Evolutionary conservation across 768 basidiomycete genomes (phyloP).

Genomic region (Collybiopsis luxurians): DNA sequence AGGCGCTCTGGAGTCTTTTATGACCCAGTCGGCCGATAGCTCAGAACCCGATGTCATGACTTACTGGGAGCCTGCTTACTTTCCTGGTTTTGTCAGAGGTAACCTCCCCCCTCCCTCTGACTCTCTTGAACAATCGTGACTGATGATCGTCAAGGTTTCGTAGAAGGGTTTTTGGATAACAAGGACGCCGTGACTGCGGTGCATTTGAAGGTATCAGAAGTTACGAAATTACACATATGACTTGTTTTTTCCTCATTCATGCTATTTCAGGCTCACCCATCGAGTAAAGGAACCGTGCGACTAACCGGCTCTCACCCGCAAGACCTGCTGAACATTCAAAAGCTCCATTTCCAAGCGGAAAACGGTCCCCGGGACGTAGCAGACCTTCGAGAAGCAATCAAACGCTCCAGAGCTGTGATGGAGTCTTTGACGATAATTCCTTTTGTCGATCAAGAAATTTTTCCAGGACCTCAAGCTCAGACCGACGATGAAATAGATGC

Average conservation of each 20-base stretch:
- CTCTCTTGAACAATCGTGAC: background rate
- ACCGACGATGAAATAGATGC: conserved; percentile 22
- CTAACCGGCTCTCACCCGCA: conserved; percentile 29
- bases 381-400: conserved; percentile 24
- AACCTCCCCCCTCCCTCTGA: background rate
- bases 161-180: conserved; percentile 18
- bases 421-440: conserved; percentile 10
- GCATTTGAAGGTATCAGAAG: conserved; percentile 15
- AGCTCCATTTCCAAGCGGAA: conserved; percentile 24
- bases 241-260: too few species aligned
- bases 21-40: conserved; percentile 20
- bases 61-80: conserved; percentile 22
- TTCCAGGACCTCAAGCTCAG: conserved; percentile 18
- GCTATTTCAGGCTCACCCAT: conserved; percentile 18
- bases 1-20: conserved; percentile 19
- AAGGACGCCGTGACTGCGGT: conserved; percentile 23
- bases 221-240: too few species aligned
- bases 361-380: conserved; percentile 22
- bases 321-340: conserved; percentile 26
- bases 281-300: conserved; percentile 26
- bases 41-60: conserved; percentile 25
- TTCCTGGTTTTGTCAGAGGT: conserved; percentile 27
- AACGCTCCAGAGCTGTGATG: conserved; percentile 20
- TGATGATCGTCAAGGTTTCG: conserved; percentile 13
- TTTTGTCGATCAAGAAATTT: conserved; percentile 16